Base-by-base conservation (phyloP, 2,329 filamentous ascomycete species). In the Cadophora malorum region DNA sequence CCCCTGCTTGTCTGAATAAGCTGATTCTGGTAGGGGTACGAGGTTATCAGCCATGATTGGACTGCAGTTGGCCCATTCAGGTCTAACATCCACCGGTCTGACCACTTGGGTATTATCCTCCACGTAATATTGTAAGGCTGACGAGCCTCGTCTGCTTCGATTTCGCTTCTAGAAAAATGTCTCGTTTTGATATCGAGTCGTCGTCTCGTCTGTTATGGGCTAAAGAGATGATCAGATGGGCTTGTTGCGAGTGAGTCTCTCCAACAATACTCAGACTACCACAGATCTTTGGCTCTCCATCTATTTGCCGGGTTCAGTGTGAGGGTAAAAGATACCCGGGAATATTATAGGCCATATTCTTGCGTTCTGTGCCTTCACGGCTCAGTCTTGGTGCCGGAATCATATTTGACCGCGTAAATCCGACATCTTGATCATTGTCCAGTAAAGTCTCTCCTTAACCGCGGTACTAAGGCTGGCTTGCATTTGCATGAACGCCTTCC, bases 1-100 rank as follows among this genome's bases (percentile, higher is more conserved):
- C 16, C 52, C 52, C 16, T 59, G 33, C 4, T 45, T 23, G 23
- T 19, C 33, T 45, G 56, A 41, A 59, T 41, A 45, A 59, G 56
- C 56, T 59, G 33, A 59, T 59, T 0, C 21, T 28, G n/a, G 33
- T 41, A 19, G 21, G n/a, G n/a, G 35, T 25, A 25, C 19, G 14
- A n/a, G 6, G 8, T 23, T 4, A 21, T 38, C 35, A 6, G 25
- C 25, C 7, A 3, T 55, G 52, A 55, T 55, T 55, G 52, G 52
- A 31, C 25, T n/a, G 23, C 28, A 59, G 21, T 41, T 12, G 35
- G 6, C 56, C 12, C 8, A 45, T 35, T 59, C 25, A 14, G 21
- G 56, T 28, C 35, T 59, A 28, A 59, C 21, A 59, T 45, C 35
- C 35, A 25, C 56, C 33, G 33, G 21, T 59, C 33, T 41, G 35